Evolutionary conservation across 179 eudicot species (phyloP), one percentile per base, ranked within the genome.

Genomic region (Silene coronaria): DNA sequence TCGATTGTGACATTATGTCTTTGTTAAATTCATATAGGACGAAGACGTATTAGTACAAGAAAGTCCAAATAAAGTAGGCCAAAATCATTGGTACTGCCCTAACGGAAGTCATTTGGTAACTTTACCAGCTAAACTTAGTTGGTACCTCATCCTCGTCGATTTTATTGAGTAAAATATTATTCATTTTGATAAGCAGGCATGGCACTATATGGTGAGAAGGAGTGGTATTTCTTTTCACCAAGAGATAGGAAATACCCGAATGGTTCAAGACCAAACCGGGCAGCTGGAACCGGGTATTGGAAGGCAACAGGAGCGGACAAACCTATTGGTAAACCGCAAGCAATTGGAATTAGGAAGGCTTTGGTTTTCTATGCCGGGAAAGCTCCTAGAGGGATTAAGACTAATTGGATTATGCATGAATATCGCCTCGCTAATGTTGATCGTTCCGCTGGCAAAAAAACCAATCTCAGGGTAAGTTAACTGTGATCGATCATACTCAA

Each of bases 321-420:
- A 63, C 88, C 97, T 0, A 80, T 91, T 24, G 97, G 97, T 48
- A 82, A 82, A 71, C 97, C 97, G 0, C 87, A 83, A 10, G 10
- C 97, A 3, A 79, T 84, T 8, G 97, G 90, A 2, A 89, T 91
- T 3, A 91, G 89, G 67, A 91, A 91, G 73, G 93, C 97, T 5
- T 79, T 91, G 73, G 97, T 91, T 8, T 91, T 91, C 71, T 91
- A 91, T 76, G 88, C 93, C 65, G 97, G 97, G 69, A 89, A 87
- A 81, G 90, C 97, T 2, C 96, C 93, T 3, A 85, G 55, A 72
- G 96, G 96, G 3, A 63, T 87, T 19, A 91, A 91, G 77, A 91
- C 96, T 68, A 91, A 91, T 58, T 91, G 96, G 96, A 91, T 91
- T 10, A 91, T 91, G 96, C 96, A 91, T 70, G 96, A 91, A 78